phyloP scores from a whole-genome alignment of 176 grass and related monocot species.

The Musa beccarii region DNA sequence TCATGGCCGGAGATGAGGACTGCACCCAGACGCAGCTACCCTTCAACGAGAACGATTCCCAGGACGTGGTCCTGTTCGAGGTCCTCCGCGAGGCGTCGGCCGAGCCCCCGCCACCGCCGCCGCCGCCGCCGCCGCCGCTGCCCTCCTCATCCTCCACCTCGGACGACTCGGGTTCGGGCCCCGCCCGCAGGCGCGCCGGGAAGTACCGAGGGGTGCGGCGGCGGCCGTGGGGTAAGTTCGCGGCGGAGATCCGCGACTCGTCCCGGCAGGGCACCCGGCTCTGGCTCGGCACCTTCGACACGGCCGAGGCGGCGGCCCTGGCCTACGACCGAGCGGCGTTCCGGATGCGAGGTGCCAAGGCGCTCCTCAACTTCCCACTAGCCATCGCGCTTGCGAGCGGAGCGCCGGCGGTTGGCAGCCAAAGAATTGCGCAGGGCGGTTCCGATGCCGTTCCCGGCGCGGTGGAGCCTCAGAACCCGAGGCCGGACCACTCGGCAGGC shows the following conservation, averaged over 20 bases:
- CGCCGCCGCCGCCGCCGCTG: neutral
- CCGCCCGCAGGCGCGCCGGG: conserved; percentile 10
- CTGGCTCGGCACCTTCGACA: conserved; percentile 92
- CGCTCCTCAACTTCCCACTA: conserved; percentile 70
- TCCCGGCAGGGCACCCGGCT: conserved; percentile 54
- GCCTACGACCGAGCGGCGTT: conserved; percentile 82
- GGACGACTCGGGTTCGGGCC: neutral
- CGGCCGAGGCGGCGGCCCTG: conserved; percentile 62
- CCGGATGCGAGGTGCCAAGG: conserved; percentile 69
- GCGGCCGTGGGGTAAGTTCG: conserved; percentile 90
- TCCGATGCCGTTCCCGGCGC: neutral
- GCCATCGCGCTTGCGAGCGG: neutral
- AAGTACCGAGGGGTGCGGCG: conserved; percentile 81
- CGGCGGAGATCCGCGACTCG: conserved; percentile 88
- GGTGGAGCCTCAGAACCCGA: too few species aligned
- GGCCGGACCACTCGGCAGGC: too few species aligned
- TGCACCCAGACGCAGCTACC: conserved; percentile 30
- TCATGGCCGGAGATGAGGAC: neutral
- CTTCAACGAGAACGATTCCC: conserved; percentile 84
- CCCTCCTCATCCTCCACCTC: too few species aligned
- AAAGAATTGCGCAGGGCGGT: neutral
- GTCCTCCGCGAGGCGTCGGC: conserved; percentile 62
- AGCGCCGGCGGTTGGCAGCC: neutral
- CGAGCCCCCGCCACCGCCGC: neutral
- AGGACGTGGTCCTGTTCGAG: conserved; percentile 93